phyloP scores from a whole-genome alignment of 495 filamentous ascomycete species.

The Annulohypoxylon bovei region DNA sequence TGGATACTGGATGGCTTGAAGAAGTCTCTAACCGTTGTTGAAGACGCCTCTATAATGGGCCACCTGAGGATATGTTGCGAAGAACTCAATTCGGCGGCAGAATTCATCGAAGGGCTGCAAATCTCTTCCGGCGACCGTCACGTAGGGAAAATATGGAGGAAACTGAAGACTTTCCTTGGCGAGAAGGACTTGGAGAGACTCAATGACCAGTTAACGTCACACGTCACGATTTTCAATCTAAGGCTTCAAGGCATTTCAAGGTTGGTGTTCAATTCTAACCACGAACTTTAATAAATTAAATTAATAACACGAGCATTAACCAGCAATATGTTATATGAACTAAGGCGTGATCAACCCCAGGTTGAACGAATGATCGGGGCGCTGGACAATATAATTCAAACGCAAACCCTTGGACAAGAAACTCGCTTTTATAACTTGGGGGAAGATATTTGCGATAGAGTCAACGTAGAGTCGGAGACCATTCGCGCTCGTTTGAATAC shows the following conservation, averaged over 20 bases:
- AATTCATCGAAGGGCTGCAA: not conserved
- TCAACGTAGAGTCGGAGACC: not conserved
- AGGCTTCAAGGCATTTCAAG: not conserved
- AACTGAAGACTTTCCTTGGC: not conserved
- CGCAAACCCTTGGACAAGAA: not conserved
- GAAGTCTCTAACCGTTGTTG: not conserved
- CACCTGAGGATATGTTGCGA: not conserved
- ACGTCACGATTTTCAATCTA: not conserved
- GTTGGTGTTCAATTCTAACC: not conserved
- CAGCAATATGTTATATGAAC: not conserved
- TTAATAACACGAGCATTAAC: not conserved
- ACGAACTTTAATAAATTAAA: not conserved
- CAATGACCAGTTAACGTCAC: not conserved
- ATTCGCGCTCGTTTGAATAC: not conserved
- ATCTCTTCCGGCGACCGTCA: not conserved
- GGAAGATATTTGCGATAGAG: not conserved
- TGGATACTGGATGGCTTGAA: not conserved
- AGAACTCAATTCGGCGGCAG: not conserved
- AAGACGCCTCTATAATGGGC: not conserved
- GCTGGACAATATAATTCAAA: not conserved
- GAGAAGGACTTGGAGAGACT: not conserved
- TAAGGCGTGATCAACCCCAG: not conserved
- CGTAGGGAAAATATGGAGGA: not conserved
- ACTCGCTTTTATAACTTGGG: not conserved
- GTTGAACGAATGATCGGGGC: not conserved